Evolutionary conservation across 345 rosid species (phyloP).

Genomic region (Hibiscus trionum): DNA sequence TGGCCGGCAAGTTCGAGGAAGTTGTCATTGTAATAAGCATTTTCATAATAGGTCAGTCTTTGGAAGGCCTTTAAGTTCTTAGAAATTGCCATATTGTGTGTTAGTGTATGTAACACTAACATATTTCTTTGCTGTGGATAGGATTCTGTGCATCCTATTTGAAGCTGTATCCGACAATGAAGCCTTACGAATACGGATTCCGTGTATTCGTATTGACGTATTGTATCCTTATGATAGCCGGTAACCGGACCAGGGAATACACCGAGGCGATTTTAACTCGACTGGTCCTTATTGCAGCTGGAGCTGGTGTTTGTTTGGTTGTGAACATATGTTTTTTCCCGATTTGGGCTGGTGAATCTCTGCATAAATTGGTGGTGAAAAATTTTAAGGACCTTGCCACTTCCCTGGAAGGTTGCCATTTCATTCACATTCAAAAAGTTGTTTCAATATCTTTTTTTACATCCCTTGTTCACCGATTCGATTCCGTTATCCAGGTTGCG

Average conservation of each 20-base stretch:
- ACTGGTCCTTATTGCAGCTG: constrained; percentile 66
- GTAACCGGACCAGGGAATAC: constrained; percentile 69
- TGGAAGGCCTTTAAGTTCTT: too few species aligned
- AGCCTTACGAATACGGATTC: constrained; percentile 85
- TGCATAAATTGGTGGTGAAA: constrained; percentile 69
- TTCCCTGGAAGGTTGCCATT: constrained; percentile 71
- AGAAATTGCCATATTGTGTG: too few species aligned
- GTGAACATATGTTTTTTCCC: constrained; percentile 81
- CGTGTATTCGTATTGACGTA: constrained; percentile 85
- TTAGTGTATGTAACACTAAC: too few species aligned
- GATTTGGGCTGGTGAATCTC: constrained; percentile 94
- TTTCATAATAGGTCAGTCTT: constrained; percentile 44
- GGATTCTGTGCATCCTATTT: constrained; percentile 62
- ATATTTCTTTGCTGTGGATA: constrained; percentile 18
- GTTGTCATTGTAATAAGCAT: constrained; percentile 55
- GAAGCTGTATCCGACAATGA: constrained; percentile 73
- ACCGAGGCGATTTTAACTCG: constrained; percentile 53
- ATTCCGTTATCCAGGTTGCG: constrained; percentile 40
- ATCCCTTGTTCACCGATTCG: not conserved
- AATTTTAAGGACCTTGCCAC: constrained; percentile 69
- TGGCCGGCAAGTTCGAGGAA: constrained; percentile 64
- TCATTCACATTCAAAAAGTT: not conserved
- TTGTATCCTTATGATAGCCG: constrained; percentile 66
- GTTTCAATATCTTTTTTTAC: too few species aligned
- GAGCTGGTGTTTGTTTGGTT: constrained; percentile 51